These are phyloP conservation scores for Skeletonema potamos DNA, from an alignment of 108 stramenopile species.

Conservation along the genomic window DNA sequence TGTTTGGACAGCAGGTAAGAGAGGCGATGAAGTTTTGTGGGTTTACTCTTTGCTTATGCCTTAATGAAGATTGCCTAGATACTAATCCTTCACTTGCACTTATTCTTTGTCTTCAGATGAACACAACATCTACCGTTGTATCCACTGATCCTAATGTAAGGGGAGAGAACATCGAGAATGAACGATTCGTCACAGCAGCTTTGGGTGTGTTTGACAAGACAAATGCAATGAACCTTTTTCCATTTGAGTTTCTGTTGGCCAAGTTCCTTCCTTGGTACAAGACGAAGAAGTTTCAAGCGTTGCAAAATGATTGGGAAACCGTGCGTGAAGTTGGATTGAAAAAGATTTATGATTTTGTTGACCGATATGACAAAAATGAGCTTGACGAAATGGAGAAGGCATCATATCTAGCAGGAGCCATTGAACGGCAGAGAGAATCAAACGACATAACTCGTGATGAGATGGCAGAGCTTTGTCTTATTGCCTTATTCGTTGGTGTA, in stretches of 20 bases:
- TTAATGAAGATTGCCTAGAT: conserved; percentile 2
- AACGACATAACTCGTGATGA: conserved; percentile 19
- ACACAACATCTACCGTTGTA: background rate
- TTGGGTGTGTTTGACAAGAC: conserved; percentile 8
- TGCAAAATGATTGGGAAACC: background rate
- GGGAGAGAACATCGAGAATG: background rate
- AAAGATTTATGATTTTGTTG: conserved; percentile 6
- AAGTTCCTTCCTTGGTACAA: background rate
- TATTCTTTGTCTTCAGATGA: background rate
- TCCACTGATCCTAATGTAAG: background rate
- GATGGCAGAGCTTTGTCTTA: conserved; percentile 12
- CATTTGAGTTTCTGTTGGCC: background rate
- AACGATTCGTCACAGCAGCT: background rate
- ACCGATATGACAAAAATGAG: conserved; percentile 6
- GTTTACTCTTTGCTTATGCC: background rate
- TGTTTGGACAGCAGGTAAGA: conserved; percentile 34
- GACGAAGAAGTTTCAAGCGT: conserved; percentile 14
- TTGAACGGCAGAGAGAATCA: conserved; percentile 25
- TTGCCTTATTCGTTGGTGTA: conserved; percentile 17
- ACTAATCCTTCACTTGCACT: background rate
- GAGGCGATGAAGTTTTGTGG: conserved; percentile 32
- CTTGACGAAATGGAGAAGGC: conserved; percentile 28
- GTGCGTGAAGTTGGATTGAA: conserved; percentile 3
- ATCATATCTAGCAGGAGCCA: conserved; percentile 23
- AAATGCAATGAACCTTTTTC: conserved; percentile 10